phyloP scores from a whole-genome alignment of 2,329 filamentous ascomycete genomes.

The Sporothrix phasma region DNA sequence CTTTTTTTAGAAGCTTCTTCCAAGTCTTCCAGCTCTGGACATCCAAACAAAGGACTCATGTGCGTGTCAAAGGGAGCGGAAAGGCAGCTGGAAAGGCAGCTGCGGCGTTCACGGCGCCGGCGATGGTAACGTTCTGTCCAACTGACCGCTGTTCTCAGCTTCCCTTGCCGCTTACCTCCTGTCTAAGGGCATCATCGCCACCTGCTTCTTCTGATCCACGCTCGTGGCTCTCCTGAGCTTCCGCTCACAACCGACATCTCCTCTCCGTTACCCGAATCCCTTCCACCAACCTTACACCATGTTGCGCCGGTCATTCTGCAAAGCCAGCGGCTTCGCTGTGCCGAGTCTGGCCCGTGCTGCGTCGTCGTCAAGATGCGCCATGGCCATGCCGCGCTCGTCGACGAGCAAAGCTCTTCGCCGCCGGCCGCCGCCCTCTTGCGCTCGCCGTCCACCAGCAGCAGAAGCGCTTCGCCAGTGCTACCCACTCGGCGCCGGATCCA shows the following conservation, averaged over 20 bases:
- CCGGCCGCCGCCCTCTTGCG: conserved; percentile 41
- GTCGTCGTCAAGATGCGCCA: conserved; percentile 11
- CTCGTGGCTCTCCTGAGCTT: conserved; percentile 9
- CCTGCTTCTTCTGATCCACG: conserved; percentile 9
- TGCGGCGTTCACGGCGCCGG: neutral
- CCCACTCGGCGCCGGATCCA: conserved; percentile 55
- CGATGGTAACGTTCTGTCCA: neutral
- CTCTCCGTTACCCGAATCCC: neutral
- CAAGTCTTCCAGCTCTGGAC: neutral
- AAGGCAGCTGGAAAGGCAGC: neutral
- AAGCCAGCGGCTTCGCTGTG: conserved; percentile 15
- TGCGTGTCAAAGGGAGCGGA: neutral
- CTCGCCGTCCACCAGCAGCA: conserved; percentile 31
- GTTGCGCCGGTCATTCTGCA: conserved; percentile 17
- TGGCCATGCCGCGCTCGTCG: conserved; percentile 8
- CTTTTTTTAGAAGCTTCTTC: neutral
- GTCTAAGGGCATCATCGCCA: neutral
- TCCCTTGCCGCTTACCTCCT: neutral
- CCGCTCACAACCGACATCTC: conserved; percentile 9
- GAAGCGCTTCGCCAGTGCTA: conserved; percentile 46
- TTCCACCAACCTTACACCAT: conserved; percentile 7
- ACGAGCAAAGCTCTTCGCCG: conserved; percentile 25
- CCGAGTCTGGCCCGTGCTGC: conserved; percentile 12
- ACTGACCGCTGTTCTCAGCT: conserved; percentile 4
- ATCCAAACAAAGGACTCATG: neutral